Evolutionary conservation across 2,329 filamentous ascomycete species (phyloP), one percentile per base, ranked within the genome.

Genomic region (Escovopsis sp.): DNA sequence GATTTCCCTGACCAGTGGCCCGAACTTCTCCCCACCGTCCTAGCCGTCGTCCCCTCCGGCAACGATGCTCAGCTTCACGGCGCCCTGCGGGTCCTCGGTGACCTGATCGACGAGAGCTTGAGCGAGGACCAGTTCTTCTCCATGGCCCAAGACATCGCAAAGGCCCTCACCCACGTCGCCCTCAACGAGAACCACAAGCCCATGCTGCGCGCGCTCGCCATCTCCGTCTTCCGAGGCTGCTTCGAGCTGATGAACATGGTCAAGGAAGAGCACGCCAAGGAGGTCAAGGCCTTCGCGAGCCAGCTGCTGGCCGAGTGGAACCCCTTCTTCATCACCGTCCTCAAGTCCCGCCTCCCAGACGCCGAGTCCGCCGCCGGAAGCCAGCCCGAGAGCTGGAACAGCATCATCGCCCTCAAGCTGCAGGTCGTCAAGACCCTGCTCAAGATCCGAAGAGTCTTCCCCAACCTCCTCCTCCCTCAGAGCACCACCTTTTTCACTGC

Each of bases 1-100:
- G 91, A 98, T 66, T 96, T 94, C 58, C 91, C 91, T 42, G 86
- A 95, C 46, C 75, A 88, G 55, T 98, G 91, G 91, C 86, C 88
- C n/a, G 75, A 77, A 50, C 75, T 98, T 36, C 76, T 98, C 28
- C 85, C 86, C 19, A 75, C 78, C 32, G 70, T 96, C 36, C 74
- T 98, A 47, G 74, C 75, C 36, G 72, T 88, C 40, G 84, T 96
- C 54, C 76, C 82, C 42, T 74, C 70, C 42, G 86, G 85, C 47
- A 78, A 70, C 48, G 85, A 94, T 54, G 67, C 70, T 38, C 87
- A 94, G 58, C 68, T 95, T 40, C 87, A 95, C 59, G 91, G 91
- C 41, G 85, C 89, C 8, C 69, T 98, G 47, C 84, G 83, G 58
- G 87, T 96, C 23, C 75, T 98, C 37, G 72, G 77, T 50, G 89